Base-by-base conservation (phyloP, 2,329 filamentous ascomycete genomes). In the Neocucurbitaria cava region DNA sequence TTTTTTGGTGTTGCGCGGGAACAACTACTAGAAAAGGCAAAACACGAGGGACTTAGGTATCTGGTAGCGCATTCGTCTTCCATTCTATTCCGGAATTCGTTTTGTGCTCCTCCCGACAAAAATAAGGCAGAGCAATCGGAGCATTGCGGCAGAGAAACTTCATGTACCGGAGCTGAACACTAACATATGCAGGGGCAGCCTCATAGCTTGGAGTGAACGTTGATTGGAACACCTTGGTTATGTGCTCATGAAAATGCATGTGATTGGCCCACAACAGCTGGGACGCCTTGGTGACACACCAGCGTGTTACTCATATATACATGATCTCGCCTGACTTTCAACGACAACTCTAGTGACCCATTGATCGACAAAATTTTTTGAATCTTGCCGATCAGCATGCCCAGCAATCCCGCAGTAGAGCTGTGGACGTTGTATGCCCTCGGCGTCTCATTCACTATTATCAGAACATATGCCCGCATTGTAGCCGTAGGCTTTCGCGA, bases 371-470 rank as follows among this genome's bases (percentile, higher is more conserved):
- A 31, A 31, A 11, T 11, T 15, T n/a, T 11, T 15, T 38, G 13
- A 20, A 8, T 18, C 35, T 6, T 18, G 35, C 8, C 10, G n/a
- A 38, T 38, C 18, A 10, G n/a, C 5, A 38, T 38, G 35, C 35
- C 35, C 26, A 23, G 30, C 39, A 44, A 52, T 18, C 39, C 46
- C 11, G 20, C 46, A 18, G 50, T 52, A 28, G 57, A 66, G 41
- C 49, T 62, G n/a, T 66, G 62, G 58, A 60, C 56, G 11, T 48
- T 64, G 17, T 56, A 59, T 46, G 21, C 56, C 30, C 26, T 63
- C 1, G 59, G 59, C 17, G 47, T 66, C 6, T 48, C 49, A 3
- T 49, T 61, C 33, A 64, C 57, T 28, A 24, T 58, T 15, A 40
- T 66, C 21, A 46, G 59, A 24, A 59, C 57, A 18, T 54, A 58